phyloP scores from a whole-genome alignment of 768 basidiomycete species.

The Mycena galericulata region DNA sequence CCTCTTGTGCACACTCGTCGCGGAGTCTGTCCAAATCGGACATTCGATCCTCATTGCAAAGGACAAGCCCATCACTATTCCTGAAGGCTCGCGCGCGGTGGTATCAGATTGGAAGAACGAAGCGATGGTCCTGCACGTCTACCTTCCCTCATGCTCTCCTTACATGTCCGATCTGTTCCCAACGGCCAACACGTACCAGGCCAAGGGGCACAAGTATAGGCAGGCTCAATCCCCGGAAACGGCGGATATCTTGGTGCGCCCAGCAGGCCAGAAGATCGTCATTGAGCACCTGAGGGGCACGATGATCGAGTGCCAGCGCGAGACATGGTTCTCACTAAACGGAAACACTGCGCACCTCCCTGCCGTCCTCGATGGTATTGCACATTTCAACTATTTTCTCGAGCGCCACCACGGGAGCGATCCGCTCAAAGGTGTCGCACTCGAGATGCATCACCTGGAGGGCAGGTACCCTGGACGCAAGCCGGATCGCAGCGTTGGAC shows the following conservation, averaged over 20 bases:
- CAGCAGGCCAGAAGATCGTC: constrained; percentile 1
- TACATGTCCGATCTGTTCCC: background rate
- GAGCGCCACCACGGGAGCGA: background rate
- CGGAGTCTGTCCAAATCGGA: background rate
- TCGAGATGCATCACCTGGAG: constrained; percentile 10
- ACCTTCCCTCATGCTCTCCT: background rate
- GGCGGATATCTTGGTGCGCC: constrained; percentile 1
- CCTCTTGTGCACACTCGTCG: constrained; percentile 9
- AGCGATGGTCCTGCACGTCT: background rate
- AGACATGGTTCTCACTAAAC: background rate
- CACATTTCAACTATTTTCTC: background rate
- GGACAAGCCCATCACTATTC: background rate
- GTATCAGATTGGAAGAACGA: constrained; percentile 11
- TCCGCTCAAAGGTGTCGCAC: background rate
- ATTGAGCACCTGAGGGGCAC: background rate
- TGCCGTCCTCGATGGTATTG: background rate
- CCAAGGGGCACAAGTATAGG: background rate
- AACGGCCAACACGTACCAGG: background rate
- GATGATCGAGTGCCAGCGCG: background rate
- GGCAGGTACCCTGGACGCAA: background rate
- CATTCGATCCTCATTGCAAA: background rate
- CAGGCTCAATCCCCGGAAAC: background rate
- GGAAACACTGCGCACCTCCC: background rate
- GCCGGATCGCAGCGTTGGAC: background rate
- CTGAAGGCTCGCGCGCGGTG: background rate